Evolutionary conservation across 2,329 filamentous ascomycete species (phyloP).

Genomic region (Penicillium aurantiogriseum): DNA sequence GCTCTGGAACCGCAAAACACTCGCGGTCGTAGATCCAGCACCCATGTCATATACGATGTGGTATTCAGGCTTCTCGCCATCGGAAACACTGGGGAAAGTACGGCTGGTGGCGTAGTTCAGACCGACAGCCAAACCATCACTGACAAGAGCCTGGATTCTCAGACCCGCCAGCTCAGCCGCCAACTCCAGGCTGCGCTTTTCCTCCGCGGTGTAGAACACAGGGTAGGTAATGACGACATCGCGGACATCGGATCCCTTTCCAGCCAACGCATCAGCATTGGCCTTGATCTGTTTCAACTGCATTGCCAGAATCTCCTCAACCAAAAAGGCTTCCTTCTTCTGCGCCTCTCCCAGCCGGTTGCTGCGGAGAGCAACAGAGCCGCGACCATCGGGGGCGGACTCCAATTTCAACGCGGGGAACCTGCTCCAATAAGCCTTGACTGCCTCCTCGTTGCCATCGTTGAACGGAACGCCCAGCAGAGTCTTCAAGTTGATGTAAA

Average conservation of each 20-base stretch:
- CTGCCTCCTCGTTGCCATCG: constrained; percentile 47
- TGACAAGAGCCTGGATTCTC: constrained; percentile 79
- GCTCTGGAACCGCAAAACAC: constrained; percentile 84
- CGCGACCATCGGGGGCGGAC: constrained; percentile 51
- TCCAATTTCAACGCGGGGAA: constrained; percentile 77
- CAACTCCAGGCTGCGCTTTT: constrained; percentile 80
- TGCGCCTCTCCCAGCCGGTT: constrained; percentile 64
- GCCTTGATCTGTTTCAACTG: constrained; percentile 85
- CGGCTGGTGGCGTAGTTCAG: constrained; percentile 92
- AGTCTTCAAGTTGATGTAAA: constrained; percentile 90
- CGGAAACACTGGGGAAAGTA: constrained; percentile 79
- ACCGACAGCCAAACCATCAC: constrained; percentile 87
- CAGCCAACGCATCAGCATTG: constrained; percentile 82
- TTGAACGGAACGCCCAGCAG: constrained; percentile 70
- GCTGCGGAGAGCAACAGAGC: constrained; percentile 81
- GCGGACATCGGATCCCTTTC: constrained; percentile 68
- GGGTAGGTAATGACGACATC: constrained; percentile 89
- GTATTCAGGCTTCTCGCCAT: constrained; percentile 82
- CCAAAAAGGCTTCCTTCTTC: constrained; percentile 62
- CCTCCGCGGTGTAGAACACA: constrained; percentile 83
- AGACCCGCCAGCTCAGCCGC: constrained; percentile 86
- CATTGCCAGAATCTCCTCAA: constrained; percentile 96
- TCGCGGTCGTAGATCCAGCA: constrained; percentile 88
- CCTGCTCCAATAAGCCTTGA: constrained; percentile 68
- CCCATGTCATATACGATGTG: constrained; percentile 98